Base-by-base conservation (phyloP, 352 stramenopile species). In the Pythium angustatum region DNA sequence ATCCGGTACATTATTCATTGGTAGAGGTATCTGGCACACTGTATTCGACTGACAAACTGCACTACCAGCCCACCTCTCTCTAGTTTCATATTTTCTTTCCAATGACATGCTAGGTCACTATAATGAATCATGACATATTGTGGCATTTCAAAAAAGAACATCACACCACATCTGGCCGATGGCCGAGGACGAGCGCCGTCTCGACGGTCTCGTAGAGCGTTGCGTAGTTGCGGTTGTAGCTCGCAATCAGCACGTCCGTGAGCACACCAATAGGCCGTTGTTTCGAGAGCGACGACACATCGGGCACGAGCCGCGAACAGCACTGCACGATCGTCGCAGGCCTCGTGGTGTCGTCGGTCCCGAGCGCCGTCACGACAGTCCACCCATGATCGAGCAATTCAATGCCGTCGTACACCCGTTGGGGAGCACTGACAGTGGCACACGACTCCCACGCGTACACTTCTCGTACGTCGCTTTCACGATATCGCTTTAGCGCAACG, bases 401-500 rank as follows among this genome's bases (percentile, higher is more conserved):
- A 12, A 59, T 34, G 21, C 52, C 52, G 34, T 47, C 38, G 34
- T 59, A 59, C 22, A 21, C 10, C 22, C 22, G 15, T 6, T 36
- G 33, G 5, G 22, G 7, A 6, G 34, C 48, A 2, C 24, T 24
- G 10, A 49, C 21, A 8, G 38, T 49, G 5, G 34, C 34, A 2
- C 22, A 38, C 22, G 52, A 59, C 34, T 59, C 52, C 52, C 52
- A 59, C 26, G 38, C 52, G 38, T 59, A 59, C n/a, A 43, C 52
- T 14, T 59, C 52, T 5, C 52, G 52, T 21, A 7, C 8, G 1
- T 56, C 30, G 7, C 7, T 14, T 12, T 59, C 52, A 15, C 12
- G 34, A 36, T 28, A 40, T 15, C 38, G 28, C n/a, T 26, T 62
- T 41, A 62, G 41, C 4, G 54, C 41, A 12, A 62, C 28, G 2